These are phyloP conservation scores for Cladosporium sp. DNA, from an alignment of 2,329 filamentous ascomycete species.

Conservation along the genomic window DNA sequence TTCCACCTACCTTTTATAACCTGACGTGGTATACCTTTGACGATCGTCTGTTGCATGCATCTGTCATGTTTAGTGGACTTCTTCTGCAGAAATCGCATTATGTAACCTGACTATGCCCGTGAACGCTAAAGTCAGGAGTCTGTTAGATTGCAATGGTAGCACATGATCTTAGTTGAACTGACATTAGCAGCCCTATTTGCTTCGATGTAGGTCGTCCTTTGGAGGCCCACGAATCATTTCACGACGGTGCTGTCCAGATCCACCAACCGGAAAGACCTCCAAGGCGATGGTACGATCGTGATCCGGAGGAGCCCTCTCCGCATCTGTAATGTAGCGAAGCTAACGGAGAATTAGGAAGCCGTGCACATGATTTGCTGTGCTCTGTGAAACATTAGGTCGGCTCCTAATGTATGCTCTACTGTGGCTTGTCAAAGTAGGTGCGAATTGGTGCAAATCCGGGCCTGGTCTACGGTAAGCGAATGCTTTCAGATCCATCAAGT, in stretches of 20 bases:
- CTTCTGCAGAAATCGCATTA: neutral
- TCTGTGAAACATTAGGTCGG: neutral
- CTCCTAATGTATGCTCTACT: neutral
- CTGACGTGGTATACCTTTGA: too few relatives aligned
- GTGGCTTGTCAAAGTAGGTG: neutral
- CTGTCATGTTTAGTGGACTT: too few relatives aligned
- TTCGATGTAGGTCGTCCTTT: neutral
- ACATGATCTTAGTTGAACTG: neutral
- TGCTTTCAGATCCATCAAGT: neutral
- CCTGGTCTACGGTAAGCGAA: neutral
- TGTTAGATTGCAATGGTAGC: neutral
- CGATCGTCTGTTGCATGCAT: too few relatives aligned
- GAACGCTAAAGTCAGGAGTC: neutral
- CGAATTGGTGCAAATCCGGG: neutral
- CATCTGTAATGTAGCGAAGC: neutral
- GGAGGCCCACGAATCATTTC: constrained; percentile 4
- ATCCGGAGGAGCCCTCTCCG: neutral
- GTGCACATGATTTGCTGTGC: neutral
- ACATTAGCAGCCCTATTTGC: neutral
- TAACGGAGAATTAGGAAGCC: neutral
- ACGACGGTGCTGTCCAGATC: neutral
- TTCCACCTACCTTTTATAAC: neutral
- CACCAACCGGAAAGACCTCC: constrained; percentile 4
- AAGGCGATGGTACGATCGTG: neutral
- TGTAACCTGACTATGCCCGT: neutral